Evolutionary conservation across 2,329 filamentous ascomycete genomes (phyloP).

Genomic region (Penicillium expansum): DNA sequence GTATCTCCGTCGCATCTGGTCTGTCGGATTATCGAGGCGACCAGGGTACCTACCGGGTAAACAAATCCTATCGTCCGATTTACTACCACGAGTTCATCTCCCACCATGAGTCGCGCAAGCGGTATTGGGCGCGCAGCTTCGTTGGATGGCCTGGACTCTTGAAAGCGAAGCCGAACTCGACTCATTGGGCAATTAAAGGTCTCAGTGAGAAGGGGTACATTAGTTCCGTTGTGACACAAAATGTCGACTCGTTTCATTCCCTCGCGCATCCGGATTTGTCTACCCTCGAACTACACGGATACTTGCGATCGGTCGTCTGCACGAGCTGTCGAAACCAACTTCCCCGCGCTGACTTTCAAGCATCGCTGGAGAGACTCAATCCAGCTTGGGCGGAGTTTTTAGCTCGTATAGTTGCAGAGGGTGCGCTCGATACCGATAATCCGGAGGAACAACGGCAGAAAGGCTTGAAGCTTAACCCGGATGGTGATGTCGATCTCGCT

Average conservation of each 20-base stretch:
- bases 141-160: conserved; percentile 83
- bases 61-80: conserved; percentile 85
- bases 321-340: conserved; percentile 72
- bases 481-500: conserved; percentile 89
- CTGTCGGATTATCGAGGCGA: conserved; percentile 88
- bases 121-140: conserved; percentile 95
- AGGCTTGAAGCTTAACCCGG: conserved; percentile 82
- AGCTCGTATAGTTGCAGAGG: conserved; percentile 65
- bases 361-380: conserved; percentile 72
- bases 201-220: conserved; percentile 71
- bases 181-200: conserved; percentile 73
- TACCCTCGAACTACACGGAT: conserved; percentile 87
- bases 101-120: conserved; percentile 78
- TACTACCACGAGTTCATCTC: conserved; percentile 87
- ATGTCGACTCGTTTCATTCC: conserved; percentile 92
- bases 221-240: conserved; percentile 81
- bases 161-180: conserved; percentile 73
- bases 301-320: conserved; percentile 77
- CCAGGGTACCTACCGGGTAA: conserved; percentile 88
- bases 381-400: conserved; percentile 81
- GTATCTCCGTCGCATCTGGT: conserved; percentile 88
- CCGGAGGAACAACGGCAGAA: conserved; percentile 63
- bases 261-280: conserved; percentile 69
- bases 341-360: conserved; percentile 71
- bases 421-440: conserved; percentile 75